Base-by-base conservation (phyloP, 176 grass and related monocot genomes). In the Cenchrus fungigraminus region DNA sequence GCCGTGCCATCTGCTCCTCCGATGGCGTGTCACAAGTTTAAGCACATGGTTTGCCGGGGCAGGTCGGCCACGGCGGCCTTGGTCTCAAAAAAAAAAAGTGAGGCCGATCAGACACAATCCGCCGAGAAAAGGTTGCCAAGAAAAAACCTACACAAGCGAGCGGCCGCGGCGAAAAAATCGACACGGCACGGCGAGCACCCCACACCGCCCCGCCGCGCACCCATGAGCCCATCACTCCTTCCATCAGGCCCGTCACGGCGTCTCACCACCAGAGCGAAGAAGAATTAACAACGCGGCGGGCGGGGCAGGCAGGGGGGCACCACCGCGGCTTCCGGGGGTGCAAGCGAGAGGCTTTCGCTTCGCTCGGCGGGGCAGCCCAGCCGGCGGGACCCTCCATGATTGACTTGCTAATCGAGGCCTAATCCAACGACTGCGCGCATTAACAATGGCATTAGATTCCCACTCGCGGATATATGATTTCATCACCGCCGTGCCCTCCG, bases 1-100 rank as follows among this genome's bases (percentile, higher is more conserved):
- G 76, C 45, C 84, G 76, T 79, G 57, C 29, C 77, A 65, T 73
- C 44, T 12, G 84, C 75, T 86, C 28, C 25, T 46, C 49, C 49
- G 10, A 51, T 12, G 49, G 49, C 49, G 49, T 51, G 49, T 51
- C 10, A 51, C 49, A 51, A 51, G 49, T 51, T 12, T 51, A 51
- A 12, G 49, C 49, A 51, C 49, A 12, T 51, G 49, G 47, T 51
- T 51, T 51, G 49, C 49, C 49, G 49, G 49, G 10, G 49, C 49
- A 51, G 49, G 49, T 51, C 49, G 49, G 49, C 49, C 49, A 12
- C 49, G 49, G 10, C 49, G 37, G 37, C 45, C 9, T 46, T 46
- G 45, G 8, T 9, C 7, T 46, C 45, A 7, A 51, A 12, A 51
- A 51, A 11, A 51, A 51, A 11, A 51, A 12, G 49, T 9, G 10